Percentiles rank a stretch among this genome's conserved stretches.
These are phyloP conservation scores for Scheffersomyces stambukii DNA, from an alignment of 1,139 yeast species.

Conservation along the genomic window DNA sequence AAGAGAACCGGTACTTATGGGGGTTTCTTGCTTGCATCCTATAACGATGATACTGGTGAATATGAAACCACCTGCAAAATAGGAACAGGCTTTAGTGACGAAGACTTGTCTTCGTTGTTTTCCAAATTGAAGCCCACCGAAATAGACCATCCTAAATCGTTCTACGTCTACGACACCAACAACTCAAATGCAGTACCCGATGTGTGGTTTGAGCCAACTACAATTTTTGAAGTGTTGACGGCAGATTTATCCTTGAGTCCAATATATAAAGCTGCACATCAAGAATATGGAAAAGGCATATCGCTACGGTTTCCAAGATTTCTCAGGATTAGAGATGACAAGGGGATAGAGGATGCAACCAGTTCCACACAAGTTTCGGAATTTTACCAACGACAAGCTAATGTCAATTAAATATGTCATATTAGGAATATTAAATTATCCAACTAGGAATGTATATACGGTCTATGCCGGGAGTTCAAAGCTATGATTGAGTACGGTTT, in stretches of 20 bases:
- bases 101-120: conserved; percentile 58
- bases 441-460: no score
- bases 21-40: conserved; percentile 86
- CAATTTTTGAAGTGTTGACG: conserved; percentile 84
- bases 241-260: conserved; percentile 95
- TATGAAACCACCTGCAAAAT: conserved; percentile 94
- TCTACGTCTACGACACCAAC: conserved; percentile 61
- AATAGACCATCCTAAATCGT: conserved; percentile 61
- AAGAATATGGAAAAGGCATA: conserved; percentile 78
- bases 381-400: conserved; percentile 76
- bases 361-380: conserved; percentile 87
- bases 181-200: conserved; percentile 73
- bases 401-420: conserved; percentile 14
- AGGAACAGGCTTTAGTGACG: conserved; percentile 96
- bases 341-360: conserved; percentile 85
- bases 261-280: conserved; percentile 81
- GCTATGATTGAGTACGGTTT: conserved; percentile 9
- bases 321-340: conserved; percentile 81
- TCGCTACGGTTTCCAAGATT: conserved; percentile 92
- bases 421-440: conserved; percentile 3
- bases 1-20: conserved; percentile 95
- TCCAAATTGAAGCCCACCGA: conserved; percentile 67
- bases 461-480: neutral
- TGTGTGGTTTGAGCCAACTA: conserved; percentile 93
- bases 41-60: conserved; percentile 85